A percentile compares a stretch with the other conserved stretches of the same genome.
These are phyloP conservation scores for Xylaria sp. DNA, from an alignment of 2,329 filamentous ascomycete genomes.

Conservation along the genomic window DNA sequence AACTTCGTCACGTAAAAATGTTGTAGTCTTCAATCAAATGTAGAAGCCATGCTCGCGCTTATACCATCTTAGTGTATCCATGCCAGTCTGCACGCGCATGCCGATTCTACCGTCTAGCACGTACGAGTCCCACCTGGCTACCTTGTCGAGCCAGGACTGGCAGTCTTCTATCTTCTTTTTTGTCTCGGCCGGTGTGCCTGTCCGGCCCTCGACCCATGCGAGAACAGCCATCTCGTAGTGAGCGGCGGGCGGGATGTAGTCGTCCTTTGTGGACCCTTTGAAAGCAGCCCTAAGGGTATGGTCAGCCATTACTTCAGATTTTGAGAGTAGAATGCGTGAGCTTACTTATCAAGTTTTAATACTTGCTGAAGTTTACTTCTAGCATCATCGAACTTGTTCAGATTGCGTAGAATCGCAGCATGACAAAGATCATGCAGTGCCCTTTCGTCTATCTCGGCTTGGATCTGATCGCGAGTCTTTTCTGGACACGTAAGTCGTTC, in stretches of 20 bases:
- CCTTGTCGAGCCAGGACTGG: constrained; percentile 72
- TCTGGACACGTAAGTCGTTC: constrained; percentile 65
- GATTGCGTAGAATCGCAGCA: constrained; percentile 72
- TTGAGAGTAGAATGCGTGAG: constrained; percentile 17
- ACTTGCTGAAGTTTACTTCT: constrained; percentile 73
- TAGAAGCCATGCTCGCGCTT: constrained; percentile 43
- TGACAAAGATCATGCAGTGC: constrained; percentile 75
- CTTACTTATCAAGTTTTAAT: constrained; percentile 71
- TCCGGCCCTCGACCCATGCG: constrained; percentile 76
- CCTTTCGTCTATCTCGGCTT: constrained; percentile 67
- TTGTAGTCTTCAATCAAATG: background rate
- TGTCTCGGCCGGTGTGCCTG: constrained; percentile 45
- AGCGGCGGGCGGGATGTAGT: constrained; percentile 78
- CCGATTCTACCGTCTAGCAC: constrained; percentile 80
- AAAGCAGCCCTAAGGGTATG: constrained; percentile 57
- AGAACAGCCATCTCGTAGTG: constrained; percentile 89
- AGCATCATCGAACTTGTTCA: constrained; percentile 73
- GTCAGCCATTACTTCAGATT: background rate
- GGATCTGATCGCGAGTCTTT: constrained; percentile 57
- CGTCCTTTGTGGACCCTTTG: constrained; percentile 71
- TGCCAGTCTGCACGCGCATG: constrained; percentile 75
- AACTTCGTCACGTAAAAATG: background rate
- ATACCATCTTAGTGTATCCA: constrained; percentile 71
- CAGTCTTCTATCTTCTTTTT: constrained; percentile 68
- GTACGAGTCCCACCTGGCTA: constrained; percentile 76